A percentile compares a stretch with the other conserved stretches of the same genome.
These are phyloP conservation scores for Chaetomium sp. DNA, from an alignment of 2,329 filamentous ascomycete species.

Conservation along the genomic window DNA sequence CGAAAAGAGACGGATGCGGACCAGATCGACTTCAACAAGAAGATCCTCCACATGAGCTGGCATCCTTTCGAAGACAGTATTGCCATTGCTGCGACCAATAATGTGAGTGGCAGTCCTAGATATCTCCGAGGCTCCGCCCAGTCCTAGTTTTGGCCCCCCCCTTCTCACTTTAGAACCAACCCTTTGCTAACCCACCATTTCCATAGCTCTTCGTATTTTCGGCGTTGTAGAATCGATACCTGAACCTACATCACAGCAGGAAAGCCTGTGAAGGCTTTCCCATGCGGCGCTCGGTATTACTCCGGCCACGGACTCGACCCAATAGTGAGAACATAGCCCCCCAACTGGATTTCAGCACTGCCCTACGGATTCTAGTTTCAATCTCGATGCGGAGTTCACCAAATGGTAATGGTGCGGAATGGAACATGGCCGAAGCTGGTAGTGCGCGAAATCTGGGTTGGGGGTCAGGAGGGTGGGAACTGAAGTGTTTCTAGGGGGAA, in stretches of 20 bases:
- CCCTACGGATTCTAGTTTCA: too few relatives aligned
- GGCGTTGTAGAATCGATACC: slow-evolving; percentile 22
- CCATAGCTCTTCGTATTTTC: slow-evolving; percentile 32
- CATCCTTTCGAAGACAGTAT: slow-evolving; percentile 99
- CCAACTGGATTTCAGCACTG: too few relatives aligned
- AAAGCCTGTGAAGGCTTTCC: not conserved
- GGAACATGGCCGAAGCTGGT: too few relatives aligned
- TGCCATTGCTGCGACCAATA: slow-evolving; percentile 98
- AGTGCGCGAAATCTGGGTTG: too few relatives aligned
- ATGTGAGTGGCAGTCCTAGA: slow-evolving; percentile 60
- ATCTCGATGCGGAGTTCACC: too few relatives aligned
- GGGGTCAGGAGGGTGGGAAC: too few relatives aligned
- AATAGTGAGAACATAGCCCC: too few relatives aligned
- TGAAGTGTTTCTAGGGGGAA: too few relatives aligned
- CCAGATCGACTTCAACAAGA: slow-evolving; percentile 99
- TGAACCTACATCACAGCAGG: slow-evolving; percentile 4
- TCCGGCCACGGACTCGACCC: too few relatives aligned
- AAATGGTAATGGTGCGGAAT: too few relatives aligned
- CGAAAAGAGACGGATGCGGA: slow-evolving; percentile 98
- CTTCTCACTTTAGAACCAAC: not conserved
- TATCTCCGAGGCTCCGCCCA: too few relatives aligned
- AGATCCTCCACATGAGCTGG: slow-evolving; percentile 99
- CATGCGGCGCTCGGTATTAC: not conserved
- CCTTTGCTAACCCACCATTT: slow-evolving; percentile 18
- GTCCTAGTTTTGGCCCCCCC: too few relatives aligned